Evolutionary conservation across 1,284 basidiomycete genomes (phyloP), one percentile per base, ranked within the genome.

Genomic region (Ceratobasidium sp.): DNA sequence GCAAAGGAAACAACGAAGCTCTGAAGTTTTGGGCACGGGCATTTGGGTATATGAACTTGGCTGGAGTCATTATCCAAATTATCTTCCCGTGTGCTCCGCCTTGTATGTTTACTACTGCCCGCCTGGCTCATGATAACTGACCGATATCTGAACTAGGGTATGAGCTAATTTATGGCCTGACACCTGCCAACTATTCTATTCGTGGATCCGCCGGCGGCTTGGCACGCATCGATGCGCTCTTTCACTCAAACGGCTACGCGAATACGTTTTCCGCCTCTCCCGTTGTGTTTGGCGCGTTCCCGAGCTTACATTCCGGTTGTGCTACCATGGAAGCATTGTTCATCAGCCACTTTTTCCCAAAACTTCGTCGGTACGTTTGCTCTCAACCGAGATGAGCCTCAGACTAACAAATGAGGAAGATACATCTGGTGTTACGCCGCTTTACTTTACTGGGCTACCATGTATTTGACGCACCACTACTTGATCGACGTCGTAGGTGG

Each of bases 401-500:
- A 58, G 30, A 45, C 50, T 67, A 32, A 67, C 50, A 43, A 34
- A 10, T 86, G 16, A 82, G 82, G 70, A 14, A 77, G 82, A 1
- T 87, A 87, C 75, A 90, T 91, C 73, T 98, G 95, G 94, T 83
- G 82, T 0, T 98, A 99, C 81, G 89, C 89, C 1, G 89, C 88
- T n/a, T 83, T 94, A 39, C 86, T 99, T 1, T 99, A 97, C 81
- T 98, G 96, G 97, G 91, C 93, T 28, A 99, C 97, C 39, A 99
- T 99, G 97, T 97, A 97, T 84, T 89, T 97, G 77, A 94, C 93
- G 4, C 96, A 97, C 80, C 95, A 98, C 83, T 99, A 98, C 84
- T 89, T 98, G 77, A 94, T 99, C 81, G 97, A 99, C 79, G 91
- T 98, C 76, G 93, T 96, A 43, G 93, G 91, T 2, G 97, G 97